A percentile compares a stretch with the other conserved stretches of the same genome.
Conservation (phyloP, 176 grass and related monocot genomes). For the Musa troglodytarum region DNA sequence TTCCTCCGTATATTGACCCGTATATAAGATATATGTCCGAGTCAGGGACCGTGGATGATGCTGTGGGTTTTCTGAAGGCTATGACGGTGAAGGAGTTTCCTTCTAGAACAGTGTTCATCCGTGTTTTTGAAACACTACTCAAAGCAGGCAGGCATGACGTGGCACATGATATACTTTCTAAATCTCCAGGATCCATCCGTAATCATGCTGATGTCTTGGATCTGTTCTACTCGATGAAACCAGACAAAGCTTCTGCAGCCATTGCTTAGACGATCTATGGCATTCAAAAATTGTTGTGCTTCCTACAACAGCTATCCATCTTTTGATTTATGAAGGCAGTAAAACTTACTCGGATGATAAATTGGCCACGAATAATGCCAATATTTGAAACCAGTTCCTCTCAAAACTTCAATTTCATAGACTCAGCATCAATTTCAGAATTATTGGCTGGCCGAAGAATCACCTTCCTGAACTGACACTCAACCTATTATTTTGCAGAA, state of each 20-base stretch:
- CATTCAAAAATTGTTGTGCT: conserved; percentile 4
- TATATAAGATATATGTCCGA: conserved; percentile 48
- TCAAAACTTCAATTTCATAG: not conserved
- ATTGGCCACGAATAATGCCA: not conserved
- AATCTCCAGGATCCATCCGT: conserved; percentile 49
- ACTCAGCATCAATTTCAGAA: not conserved
- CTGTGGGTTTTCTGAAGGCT: conserved; percentile 37
- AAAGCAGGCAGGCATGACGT: conserved; percentile 49
- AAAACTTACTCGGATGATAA: not conserved
- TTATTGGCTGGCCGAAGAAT: too few species aligned
- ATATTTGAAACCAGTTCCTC: not conserved
- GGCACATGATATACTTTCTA: conserved; percentile 54
- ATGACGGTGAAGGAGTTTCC: conserved; percentile 48
- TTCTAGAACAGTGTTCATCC: conserved; percentile 46
- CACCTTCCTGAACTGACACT: too few species aligned
- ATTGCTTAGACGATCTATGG: conserved; percentile 25
- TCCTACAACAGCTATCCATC: conserved; percentile 1
- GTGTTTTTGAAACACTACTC: conserved; percentile 49
- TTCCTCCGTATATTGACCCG: conserved; percentile 49
- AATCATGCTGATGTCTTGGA: conserved; percentile 59
- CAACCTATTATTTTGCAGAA: too few species aligned
- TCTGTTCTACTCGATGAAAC: conserved; percentile 54
- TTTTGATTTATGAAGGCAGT: conserved; percentile 1
- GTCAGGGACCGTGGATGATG: conserved; percentile 60
- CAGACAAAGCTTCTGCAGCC: conserved; percentile 21